Evolutionary conservation across 129 eudicot genomes (phyloP).

Genomic region (Oenanthe sinensis): DNA sequence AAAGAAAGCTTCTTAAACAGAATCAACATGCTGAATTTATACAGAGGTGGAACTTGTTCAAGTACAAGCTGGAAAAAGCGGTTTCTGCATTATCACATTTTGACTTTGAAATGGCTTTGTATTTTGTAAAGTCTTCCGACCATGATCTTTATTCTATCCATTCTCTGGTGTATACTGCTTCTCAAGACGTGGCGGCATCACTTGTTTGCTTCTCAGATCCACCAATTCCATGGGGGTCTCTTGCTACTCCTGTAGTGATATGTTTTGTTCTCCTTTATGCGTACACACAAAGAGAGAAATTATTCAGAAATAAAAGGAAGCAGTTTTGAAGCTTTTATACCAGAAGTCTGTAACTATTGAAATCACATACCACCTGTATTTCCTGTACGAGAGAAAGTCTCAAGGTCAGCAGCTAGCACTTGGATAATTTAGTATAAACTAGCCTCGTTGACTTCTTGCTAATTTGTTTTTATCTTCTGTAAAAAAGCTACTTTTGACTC

Average conservation of each 20-base stretch:
- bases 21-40: slow-evolving; percentile 51
- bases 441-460: not conserved
- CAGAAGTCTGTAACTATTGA: slow-evolving; percentile 26
- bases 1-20: slow-evolving; percentile 65
- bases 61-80: slow-evolving; percentile 77
- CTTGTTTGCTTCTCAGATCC: slow-evolving; percentile 93
- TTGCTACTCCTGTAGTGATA: slow-evolving; percentile 44
- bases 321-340: slow-evolving; percentile 46
- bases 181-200: slow-evolving; percentile 86
- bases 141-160: slow-evolving; percentile 91
- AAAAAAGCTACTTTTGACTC: slow-evolving; percentile 1
- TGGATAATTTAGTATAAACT: slow-evolving; percentile 13
- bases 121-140: slow-evolving; percentile 79
- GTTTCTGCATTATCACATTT: slow-evolving; percentile 72
- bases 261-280: slow-evolving; percentile 49
- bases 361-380: slow-evolving; percentile 32
- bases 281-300: slow-evolving; percentile 61
- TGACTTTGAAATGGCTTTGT: slow-evolving; percentile 72
- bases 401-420: slow-evolving; percentile 22
- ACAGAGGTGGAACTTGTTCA: slow-evolving; percentile 82
- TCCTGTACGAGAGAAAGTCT: slow-evolving; percentile 33
- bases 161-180: slow-evolving; percentile 74
- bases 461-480: not conserved
- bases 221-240: slow-evolving; percentile 84
- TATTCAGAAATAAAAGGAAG: slow-evolving; percentile 80